These are phyloP conservation scores for Haberlea rhodopensis DNA, from an alignment of 257 asterid genomes.

Conservation along the genomic window DNA sequence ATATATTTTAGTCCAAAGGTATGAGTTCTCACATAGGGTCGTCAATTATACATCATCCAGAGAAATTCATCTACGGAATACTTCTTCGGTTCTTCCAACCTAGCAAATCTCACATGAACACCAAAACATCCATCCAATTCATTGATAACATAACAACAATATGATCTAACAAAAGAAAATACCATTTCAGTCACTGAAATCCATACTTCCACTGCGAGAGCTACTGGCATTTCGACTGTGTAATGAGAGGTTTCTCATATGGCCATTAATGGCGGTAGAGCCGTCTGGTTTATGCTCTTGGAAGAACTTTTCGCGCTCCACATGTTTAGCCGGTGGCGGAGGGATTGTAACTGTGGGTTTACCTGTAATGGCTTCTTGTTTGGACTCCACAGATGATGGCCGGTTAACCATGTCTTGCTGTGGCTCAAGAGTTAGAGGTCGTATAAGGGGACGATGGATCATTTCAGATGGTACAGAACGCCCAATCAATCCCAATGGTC, in stretches of 20 bases:
- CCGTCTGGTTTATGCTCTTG: conserved; percentile 67
- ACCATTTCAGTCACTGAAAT: conserved; percentile 53
- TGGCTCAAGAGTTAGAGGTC: conserved; percentile 30
- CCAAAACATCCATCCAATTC: not conserved
- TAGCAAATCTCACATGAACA: not conserved
- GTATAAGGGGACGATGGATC: conserved; percentile 70
- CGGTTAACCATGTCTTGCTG: conserved; percentile 32
- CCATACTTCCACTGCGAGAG: conserved; percentile 73
- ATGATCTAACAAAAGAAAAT: not conserved
- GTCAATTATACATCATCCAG: not conserved
- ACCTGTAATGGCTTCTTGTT: conserved; percentile 28
- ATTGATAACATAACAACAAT: not conserved
- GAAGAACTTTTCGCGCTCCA: conserved; percentile 84
- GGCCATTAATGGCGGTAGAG: conserved; percentile 46
- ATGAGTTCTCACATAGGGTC: not conserved
- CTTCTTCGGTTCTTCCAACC: not conserved
- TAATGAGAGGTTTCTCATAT: conserved; percentile 64
- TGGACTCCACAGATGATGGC: conserved; percentile 30
- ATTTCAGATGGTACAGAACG: conserved; percentile 57
- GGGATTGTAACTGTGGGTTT: conserved; percentile 59
- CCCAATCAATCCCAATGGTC: conserved; percentile 53
- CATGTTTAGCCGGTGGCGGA: conserved; percentile 92
- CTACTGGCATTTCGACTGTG: conserved; percentile 78
- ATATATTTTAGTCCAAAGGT: not conserved
- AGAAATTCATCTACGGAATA: not conserved